Percentiles rank a stretch among this genome's conserved stretches.
Conservation (phyloP, 257 asterid species). For the Primulina huaijiensis region DNA sequence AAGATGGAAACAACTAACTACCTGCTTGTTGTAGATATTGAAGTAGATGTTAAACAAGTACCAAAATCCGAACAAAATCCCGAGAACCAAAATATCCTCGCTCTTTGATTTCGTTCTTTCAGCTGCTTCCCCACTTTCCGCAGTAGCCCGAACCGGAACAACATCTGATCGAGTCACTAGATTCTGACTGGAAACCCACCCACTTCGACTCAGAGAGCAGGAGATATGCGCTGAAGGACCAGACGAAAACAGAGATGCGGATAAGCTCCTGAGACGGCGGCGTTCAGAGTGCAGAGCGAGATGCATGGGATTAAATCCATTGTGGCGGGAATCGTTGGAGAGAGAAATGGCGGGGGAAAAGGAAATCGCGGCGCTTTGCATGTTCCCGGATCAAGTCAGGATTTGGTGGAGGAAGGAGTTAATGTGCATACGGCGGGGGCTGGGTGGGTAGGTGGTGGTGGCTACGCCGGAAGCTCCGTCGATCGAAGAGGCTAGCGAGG, state of each 20-base stretch:
- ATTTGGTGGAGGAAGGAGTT: neutral
- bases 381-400: constrained; percentile 33
- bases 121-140: constrained; percentile 53
- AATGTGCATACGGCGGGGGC: neutral
- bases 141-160: constrained; percentile 48
- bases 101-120: constrained; percentile 53
- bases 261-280: constrained; percentile 26
- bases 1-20: constrained; percentile 5
- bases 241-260: constrained; percentile 8
- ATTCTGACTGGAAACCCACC: constrained; percentile 56
- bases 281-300: constrained; percentile 15
- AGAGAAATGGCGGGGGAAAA: constrained; percentile 64
- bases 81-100: constrained; percentile 69
- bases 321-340: constrained; percentile 35
- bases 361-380: constrained; percentile 77
- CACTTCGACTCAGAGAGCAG: constrained; percentile 49
- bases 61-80: constrained; percentile 84
- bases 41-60: constrained; percentile 88
- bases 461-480: no score
- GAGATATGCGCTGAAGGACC: constrained; percentile 31
- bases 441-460: no score
- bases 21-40: constrained; percentile 96
- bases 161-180: constrained; percentile 41
- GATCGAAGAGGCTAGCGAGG: no score
- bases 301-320: constrained; percentile 30